Conservation (phyloP, 2,329 filamentous ascomycete genomes). For the Monilinia polystroma region DNA sequence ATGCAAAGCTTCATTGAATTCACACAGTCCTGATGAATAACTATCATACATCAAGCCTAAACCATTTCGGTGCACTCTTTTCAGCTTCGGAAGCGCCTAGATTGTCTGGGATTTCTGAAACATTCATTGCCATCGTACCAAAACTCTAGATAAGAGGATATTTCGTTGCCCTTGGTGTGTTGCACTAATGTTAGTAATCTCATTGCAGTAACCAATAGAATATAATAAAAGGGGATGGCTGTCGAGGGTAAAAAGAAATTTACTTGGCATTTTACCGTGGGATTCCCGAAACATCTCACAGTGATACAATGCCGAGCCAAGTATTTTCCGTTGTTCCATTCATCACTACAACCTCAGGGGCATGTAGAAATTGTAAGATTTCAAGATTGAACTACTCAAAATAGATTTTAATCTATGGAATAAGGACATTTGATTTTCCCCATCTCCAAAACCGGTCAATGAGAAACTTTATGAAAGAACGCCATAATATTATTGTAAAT, state of each 20-base stretch:
- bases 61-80: background rate
- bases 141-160: background rate
- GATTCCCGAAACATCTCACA: conserved; percentile 1
- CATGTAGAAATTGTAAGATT: background rate
- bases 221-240: background rate
- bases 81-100: background rate
- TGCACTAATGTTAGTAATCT: background rate
- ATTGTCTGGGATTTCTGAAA: background rate
- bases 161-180: background rate
- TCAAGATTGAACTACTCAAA: background rate
- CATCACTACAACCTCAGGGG: no score
- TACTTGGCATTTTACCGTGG: background rate
- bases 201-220: background rate
- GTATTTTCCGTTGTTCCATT: background rate
- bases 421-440: background rate
- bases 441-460: background rate
- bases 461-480: background rate
- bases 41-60: background rate
- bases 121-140: background rate
- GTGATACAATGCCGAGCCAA: background rate
- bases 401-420: background rate
- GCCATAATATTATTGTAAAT: conserved; percentile 15
- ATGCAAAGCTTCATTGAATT: background rate
- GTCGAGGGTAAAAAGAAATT: background rate
- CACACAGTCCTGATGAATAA: background rate